Base-by-base conservation (phyloP, 352 stramenopile species). In the Globisporangium mamillatum region DNA sequence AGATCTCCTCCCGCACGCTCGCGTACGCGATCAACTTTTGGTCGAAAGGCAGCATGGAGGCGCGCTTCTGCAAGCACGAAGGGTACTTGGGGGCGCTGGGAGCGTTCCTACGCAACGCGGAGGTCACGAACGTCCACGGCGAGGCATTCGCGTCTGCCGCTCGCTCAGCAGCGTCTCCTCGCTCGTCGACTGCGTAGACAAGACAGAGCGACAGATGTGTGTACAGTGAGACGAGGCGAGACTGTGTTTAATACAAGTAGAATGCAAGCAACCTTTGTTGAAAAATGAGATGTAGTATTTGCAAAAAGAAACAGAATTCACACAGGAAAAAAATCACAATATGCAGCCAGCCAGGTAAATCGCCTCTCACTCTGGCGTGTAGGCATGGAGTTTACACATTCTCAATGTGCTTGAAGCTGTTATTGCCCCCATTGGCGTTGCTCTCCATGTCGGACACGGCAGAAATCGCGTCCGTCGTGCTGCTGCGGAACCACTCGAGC, bases 11-110 rank as follows among this genome's bases (percentile, higher is more conserved):
- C 27, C 82, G 89, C 41, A 94, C 89, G 63, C 82, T 99, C 32
- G 85, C 96, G 50, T 99, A 96, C 68, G 94, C 96, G 44, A 99
- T 99, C 76, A 92, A 99, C 67, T 99, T 99, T 80, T 99, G 98
- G 98, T 99, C 94, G 29, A 96, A 97, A 61, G 97, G 97, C 56
- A 73, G 76, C 25, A 97, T 96, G 78, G 83, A 97, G 64, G 92
- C 92, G 10, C 85, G 93, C 18, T 99, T 99, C 70, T 97, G 97
- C 70, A 94, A 97, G 75, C 97, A 99, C 72, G 97, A 99, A 85
- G 98, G 98, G 0, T 99, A 99, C 76, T 94, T 99, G 54, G 98
- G 98, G 6, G 97, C 98, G 18, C 76, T 99, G 3, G 98, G 98
- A 12, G 96, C 98, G 20, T 99, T 99, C 79, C 80, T 99, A 66